A percentile compares a stretch with the other conserved stretches of the same genome.
Evolutionary conservation across 805 yeast genomes (phyloP).

Genomic region (Ogataea paraovalis): DNA sequence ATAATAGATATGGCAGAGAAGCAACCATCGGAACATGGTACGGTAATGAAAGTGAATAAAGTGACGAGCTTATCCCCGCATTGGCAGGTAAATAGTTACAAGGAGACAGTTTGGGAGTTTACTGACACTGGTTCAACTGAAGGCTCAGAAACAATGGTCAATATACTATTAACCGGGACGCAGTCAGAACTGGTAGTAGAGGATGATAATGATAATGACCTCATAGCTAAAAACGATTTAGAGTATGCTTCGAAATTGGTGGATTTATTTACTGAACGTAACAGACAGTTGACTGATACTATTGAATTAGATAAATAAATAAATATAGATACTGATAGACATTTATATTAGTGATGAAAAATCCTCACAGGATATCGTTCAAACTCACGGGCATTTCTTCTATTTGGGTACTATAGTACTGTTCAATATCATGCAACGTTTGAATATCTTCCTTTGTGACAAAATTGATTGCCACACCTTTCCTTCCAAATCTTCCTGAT

Average conservation of each 20-base stretch:
- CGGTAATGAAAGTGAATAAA: conserved; percentile 3
- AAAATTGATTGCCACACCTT: conserved; percentile 96
- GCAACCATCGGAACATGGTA: not conserved
- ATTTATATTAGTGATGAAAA: no score
- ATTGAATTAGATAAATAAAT: conserved; percentile 1
- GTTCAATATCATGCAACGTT: conserved; percentile 80
- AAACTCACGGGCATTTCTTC: conserved; percentile 79
- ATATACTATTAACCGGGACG: conserved; percentile 18
- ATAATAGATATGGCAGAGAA: conserved; percentile 10
- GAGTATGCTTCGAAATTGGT: conserved; percentile 19
- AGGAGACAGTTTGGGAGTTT: conserved; percentile 15
- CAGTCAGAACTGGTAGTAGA: conserved; percentile 22
- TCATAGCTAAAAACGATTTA: conserved; percentile 21
- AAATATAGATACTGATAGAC: not conserved
- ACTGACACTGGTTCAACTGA: conserved; percentile 7
- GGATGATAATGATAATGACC: conserved; percentile 12
- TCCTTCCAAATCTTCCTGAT: conserved; percentile 98
- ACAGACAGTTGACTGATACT: conserved; percentile 14
- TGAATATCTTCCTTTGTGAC: conserved; percentile 76
- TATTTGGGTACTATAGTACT: conserved; percentile 83
- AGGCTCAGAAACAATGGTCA: conserved; percentile 2
- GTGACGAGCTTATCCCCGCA: conserved; percentile 9
- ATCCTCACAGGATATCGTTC: conserved; percentile 22
- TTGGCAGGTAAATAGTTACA: conserved; percentile 12
- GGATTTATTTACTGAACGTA: conserved; percentile 20